Evolutionary conservation across 306 rosid genomes (phyloP).

Genomic region (Begonia masoniana): DNA sequence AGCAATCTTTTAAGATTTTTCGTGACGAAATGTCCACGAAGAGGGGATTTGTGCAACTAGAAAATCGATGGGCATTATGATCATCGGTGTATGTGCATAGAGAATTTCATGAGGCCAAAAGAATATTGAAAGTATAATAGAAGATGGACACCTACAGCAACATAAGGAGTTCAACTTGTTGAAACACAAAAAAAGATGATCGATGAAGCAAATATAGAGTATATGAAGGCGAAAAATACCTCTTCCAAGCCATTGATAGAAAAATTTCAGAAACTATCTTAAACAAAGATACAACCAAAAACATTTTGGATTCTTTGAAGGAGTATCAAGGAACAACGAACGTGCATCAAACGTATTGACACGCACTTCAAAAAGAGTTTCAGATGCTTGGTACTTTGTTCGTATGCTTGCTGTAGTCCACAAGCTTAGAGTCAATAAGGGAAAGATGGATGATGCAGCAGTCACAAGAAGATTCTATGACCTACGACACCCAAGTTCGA

Average conservation of each 20-base stretch:
- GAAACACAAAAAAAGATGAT: background rate
- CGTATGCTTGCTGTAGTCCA: background rate
- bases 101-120: background rate
- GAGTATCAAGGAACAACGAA: background rate
- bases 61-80: background rate
- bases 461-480: background rate
- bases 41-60: background rate
- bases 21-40: background rate
- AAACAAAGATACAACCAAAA: background rate
- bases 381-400: background rate
- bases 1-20: background rate
- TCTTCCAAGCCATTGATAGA: background rate
- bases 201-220: background rate
- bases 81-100: background rate
- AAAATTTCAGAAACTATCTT: background rate
- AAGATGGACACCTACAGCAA: background rate
- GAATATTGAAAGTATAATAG: background rate
- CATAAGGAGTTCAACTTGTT: background rate
- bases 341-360: background rate
- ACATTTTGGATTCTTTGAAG: constrained; percentile 2
- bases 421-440: background rate
- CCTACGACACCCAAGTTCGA: background rate
- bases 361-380: constrained; percentile 4
- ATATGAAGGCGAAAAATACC: background rate
- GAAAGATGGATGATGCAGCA: background rate